A percentile compares a stretch with the other conserved stretches of the same genome.
Conservation (phyloP, 148 eudicot species). For the Rhododendron williamsianum region DNA sequence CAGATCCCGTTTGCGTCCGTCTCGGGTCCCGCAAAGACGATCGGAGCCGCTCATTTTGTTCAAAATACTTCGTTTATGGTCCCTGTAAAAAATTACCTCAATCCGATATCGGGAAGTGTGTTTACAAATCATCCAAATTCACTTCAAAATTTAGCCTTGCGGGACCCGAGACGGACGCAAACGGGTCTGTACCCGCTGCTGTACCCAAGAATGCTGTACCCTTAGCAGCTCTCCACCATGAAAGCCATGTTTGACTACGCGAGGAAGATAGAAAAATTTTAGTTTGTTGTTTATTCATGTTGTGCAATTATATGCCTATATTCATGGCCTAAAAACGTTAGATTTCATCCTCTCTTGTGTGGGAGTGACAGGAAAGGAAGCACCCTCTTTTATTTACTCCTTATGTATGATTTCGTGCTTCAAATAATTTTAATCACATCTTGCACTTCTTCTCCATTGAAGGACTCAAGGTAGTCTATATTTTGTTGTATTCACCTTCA, state of each 20-base stretch:
- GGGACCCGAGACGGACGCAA: too few species aligned
- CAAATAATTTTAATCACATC: neutral
- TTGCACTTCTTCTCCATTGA: neutral
- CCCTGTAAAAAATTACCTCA: too few species aligned
- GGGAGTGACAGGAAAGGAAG: neutral
- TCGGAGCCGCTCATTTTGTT: too few species aligned
- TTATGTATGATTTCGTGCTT: neutral
- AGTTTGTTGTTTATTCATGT: neutral
- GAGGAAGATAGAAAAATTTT: neutral
- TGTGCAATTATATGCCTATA: neutral
- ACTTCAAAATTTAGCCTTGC: too few species aligned
- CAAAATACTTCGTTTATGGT: too few species aligned
- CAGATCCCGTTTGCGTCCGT: too few species aligned
- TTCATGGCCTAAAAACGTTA: neutral
- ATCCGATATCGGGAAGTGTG: too few species aligned
- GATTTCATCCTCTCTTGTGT: neutral
- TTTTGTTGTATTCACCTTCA: neutral
- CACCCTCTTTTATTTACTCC: neutral
- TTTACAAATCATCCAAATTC: too few species aligned
- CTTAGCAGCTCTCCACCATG: too few species aligned
- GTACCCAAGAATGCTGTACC: too few species aligned
- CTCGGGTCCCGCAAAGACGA: too few species aligned
- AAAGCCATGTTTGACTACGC: neutral
- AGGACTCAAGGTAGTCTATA: neutral
- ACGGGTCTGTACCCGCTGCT: too few species aligned